Percentiles rank a stretch among this genome's conserved stretches.
phyloP scores from a whole-genome alignment of 2,329 filamentous ascomycete genomes.

The Neoscytalidium dimidiatum region DNA sequence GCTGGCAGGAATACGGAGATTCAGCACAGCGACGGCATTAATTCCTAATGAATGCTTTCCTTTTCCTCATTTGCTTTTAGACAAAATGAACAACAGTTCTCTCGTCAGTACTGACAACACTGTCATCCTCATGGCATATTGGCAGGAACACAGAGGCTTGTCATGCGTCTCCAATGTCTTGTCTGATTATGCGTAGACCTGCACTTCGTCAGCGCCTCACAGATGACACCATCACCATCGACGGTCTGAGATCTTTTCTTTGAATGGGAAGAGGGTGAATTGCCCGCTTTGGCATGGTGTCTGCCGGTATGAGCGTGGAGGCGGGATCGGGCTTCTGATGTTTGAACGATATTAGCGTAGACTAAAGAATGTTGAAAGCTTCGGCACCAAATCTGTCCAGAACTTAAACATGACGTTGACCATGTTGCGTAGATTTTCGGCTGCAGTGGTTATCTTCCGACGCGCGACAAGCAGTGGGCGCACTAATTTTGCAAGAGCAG shows the following conservation, averaged over 20 bases:
- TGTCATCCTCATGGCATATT: neutral
- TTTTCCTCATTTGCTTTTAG: neutral
- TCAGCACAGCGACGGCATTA: neutral
- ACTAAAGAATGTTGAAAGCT: neutral
- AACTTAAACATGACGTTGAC: neutral
- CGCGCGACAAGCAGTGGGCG: too few relatives aligned
- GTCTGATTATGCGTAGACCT: neutral
- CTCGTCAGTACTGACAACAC: neutral
- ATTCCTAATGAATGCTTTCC: neutral
- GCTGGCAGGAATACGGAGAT: neutral
- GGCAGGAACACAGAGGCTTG: neutral
- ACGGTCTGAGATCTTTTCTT: too few relatives aligned
- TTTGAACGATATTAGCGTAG: neutral
- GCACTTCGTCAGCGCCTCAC: too few relatives aligned
- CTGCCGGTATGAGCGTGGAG: neutral
- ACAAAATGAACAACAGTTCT: neutral
- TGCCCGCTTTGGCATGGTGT: neutral
- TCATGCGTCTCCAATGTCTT: neutral
- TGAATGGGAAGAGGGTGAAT: neutral
- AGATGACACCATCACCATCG: too few relatives aligned
- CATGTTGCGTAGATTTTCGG: neutral
- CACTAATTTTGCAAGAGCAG: too few relatives aligned
- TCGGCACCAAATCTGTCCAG: neutral
- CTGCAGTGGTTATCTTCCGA: too few relatives aligned
- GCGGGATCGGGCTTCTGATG: neutral